Evolutionary conservation across 1,284 basidiomycete species (phyloP).

Genomic region (Waitea zeae): DNA sequence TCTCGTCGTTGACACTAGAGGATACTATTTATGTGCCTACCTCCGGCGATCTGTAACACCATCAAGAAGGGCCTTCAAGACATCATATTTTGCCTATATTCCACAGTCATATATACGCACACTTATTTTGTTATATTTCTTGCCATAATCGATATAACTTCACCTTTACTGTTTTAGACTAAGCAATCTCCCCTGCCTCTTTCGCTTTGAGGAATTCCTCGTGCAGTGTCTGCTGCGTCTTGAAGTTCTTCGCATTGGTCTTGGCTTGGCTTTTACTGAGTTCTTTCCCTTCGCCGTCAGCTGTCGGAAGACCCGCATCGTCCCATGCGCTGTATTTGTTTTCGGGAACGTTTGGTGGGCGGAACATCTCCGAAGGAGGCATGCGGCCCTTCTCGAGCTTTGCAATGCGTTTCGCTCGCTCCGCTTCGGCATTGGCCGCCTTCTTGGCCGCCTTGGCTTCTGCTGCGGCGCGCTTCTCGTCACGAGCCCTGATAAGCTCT

Average conservation of each 20-base stretch:
- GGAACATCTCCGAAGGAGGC: constrained; percentile 70
- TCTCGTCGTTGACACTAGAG: too few species aligned
- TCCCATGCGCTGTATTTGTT: constrained; percentile 71
- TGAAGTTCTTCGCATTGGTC: constrained; percentile 68
- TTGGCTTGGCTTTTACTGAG: constrained; percentile 74
- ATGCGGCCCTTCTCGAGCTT: constrained; percentile 76
- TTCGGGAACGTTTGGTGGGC: constrained; percentile 57
- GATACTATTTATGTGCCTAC: too few species aligned
- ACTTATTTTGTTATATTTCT: too few species aligned
- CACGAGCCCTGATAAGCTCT: constrained; percentile 69
- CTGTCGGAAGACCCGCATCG: constrained; percentile 69
- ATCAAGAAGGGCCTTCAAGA: too few species aligned
- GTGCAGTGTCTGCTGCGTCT: constrained; percentile 63
- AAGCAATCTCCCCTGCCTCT: too few species aligned
- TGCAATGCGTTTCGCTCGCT: constrained; percentile 62
- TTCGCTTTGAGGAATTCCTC: constrained; percentile 58
- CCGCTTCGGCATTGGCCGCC: constrained; percentile 54
- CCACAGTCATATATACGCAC: too few species aligned
- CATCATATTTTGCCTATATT: too few species aligned
- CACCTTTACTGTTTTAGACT: too few species aligned
- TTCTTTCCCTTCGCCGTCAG: constrained; percentile 73
- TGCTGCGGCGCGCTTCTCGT: constrained; percentile 71
- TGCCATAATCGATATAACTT: too few species aligned
- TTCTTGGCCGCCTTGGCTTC: constrained; percentile 77
- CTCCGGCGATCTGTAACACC: too few species aligned